Evolutionary conservation across 345 rosid species (phyloP), one percentile per base, ranked within the genome.

Genomic region (Pseudoturritis turrita): DNA sequence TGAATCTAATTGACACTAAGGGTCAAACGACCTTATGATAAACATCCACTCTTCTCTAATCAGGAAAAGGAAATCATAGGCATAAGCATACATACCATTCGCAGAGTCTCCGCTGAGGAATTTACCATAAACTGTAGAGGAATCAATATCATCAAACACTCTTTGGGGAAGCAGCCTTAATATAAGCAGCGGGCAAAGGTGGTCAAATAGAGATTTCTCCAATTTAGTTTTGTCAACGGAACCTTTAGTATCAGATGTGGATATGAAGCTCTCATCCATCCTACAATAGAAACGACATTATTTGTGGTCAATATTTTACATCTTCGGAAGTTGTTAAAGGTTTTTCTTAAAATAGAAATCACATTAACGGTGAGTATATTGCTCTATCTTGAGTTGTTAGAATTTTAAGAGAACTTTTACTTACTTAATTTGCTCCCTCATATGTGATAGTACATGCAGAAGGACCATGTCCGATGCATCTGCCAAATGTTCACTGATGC

Each of bases 141-240:
- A 83, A 57, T 70, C 74, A 69, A 85, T 79, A 80, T 86, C 78
- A 60, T 84, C 71, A 77, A 93, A 93, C 51, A 93, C 85, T 81
- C 87, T 81, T 65, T 90, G 68, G 6, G 98, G 98, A 81, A 93
- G 98, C 64, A 93, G 56, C 76, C 90, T 85, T 68, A 93, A 73
- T 51, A 93, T 72, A 66, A 93, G 98, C 70, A 93, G 62, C 5
- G 98, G 98, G 81, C 92, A 90, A 59, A 93, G 96, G 58, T 78
- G 89, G 59, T 84, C 86, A 86, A 87, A 93, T 37, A 93, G 79
- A 62, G 68, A 75, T 57, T 79, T 86, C 73, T 84, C 85, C 62
- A 46, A 70, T 65, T 58, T 26, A 3, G 67, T 70, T 49, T 80
- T 81, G 35, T 79, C 82, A 55, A 73, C 62, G 44, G 74, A 39